These are phyloP conservation scores for Aspergillus tamarii DNA, from an alignment of 2,329 filamentous ascomycete genomes.

Conservation along the genomic window DNA sequence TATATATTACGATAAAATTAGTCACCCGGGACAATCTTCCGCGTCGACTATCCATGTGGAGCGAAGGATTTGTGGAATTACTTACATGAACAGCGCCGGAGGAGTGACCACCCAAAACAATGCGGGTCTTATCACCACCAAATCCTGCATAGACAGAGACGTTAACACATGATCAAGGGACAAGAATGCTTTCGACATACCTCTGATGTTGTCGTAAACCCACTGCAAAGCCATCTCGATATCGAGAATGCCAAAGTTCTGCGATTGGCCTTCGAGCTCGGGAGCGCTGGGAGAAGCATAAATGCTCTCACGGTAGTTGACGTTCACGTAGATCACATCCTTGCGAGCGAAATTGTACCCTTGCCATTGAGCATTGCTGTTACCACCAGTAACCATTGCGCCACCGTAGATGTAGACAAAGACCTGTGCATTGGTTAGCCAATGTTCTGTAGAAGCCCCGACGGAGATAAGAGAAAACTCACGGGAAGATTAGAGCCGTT, in stretches of 20 bases:
- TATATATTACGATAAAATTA: background rate
- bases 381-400: constrained; percentile 58
- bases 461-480: background rate
- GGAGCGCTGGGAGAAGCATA: constrained; percentile 26
- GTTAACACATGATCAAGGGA: background rate
- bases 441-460: too few species aligned
- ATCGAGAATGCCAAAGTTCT: constrained; percentile 28
- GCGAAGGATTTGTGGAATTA: background rate
- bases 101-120: constrained; percentile 27
- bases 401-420: constrained; percentile 62
- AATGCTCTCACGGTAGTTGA: constrained; percentile 28
- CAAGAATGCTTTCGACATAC: constrained; percentile 3
- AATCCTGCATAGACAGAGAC: constrained; percentile 15
- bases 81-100: constrained; percentile 23
- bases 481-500: constrained; percentile 18
- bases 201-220: constrained; percentile 26
- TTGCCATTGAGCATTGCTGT: constrained; percentile 29
- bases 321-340: constrained; percentile 28
- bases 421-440: constrained; percentile 1
- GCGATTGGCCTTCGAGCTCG: constrained; percentile 24
- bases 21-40: background rate
- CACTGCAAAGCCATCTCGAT: constrained; percentile 25
- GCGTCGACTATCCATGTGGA: background rate
- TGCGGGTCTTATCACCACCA: constrained; percentile 25
- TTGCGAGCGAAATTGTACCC: constrained; percentile 27